Conservation (phyloP, 164 flowering plant genomes). For the Paratinospora sagittata region DNA sequence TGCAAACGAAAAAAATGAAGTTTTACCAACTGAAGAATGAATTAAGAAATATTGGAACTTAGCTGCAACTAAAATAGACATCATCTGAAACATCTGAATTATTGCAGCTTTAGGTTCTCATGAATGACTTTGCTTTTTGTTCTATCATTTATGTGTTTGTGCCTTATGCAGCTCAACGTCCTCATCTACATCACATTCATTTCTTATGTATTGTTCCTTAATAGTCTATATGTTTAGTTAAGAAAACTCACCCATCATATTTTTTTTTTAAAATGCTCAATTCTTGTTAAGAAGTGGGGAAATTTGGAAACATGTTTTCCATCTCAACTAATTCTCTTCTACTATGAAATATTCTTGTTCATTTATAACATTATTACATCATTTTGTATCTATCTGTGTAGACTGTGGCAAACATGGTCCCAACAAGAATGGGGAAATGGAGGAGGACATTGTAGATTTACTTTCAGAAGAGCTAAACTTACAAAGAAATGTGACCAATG, state of each 20-base stretch:
- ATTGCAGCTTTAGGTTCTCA: not conserved
- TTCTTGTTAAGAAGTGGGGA: too few relatives aligned
- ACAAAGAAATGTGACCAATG: slow-evolving; percentile 34
- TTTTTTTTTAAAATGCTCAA: too few relatives aligned
- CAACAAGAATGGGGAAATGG: slow-evolving; percentile 39
- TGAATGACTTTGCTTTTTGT: not conserved
- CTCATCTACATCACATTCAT: too few relatives aligned
- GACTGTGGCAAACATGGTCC: slow-evolving; percentile 57
- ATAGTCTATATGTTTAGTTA: too few relatives aligned
- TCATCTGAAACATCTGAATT: slow-evolving; percentile 2
- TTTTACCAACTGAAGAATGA: not conserved
- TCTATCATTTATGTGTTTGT: too few relatives aligned
- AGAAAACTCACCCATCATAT: too few relatives aligned
- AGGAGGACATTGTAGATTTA: slow-evolving; percentile 31
- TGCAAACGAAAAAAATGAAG: not conserved
- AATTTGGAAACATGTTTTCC: too few relatives aligned
- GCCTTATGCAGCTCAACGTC: too few relatives aligned
- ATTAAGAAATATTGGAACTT: not conserved
- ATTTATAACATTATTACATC: not conserved
- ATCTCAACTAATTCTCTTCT: not conserved
- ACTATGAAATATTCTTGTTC: not conserved
- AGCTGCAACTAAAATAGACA: not conserved
- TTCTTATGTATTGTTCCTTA: too few relatives aligned
- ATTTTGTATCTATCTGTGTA: slow-evolving; percentile 16
- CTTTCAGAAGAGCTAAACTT: slow-evolving; percentile 45